Base-by-base conservation (phyloP, 495 filamentous ascomycete species). In the Penicillium subrubescens region DNA sequence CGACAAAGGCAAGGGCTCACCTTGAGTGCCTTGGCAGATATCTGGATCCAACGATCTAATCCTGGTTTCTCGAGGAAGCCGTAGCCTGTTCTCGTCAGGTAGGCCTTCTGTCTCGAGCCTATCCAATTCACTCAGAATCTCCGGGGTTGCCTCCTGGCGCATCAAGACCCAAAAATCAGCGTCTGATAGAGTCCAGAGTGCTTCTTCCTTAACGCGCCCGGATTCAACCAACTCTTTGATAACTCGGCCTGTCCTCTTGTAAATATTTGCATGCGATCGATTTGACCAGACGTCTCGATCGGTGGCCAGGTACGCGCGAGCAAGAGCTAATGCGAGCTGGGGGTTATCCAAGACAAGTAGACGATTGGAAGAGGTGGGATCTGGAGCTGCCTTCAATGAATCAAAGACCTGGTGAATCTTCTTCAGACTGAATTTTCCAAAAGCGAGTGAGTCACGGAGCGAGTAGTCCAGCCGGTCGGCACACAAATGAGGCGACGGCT, bases 381-480 rank as follows among this genome's bases (percentile, higher is more conserved):
- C 56, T 0, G 79, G 79, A 54, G 71, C 72, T 8, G 73, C 76
- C 17, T 64, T 67, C 15, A 81, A 63, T 8, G 67, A 69, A 15
- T 21, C 41, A 46, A 76, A 64, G 17, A 80, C 61, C 14, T 62
- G 39, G 27, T 46, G 65, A 0, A 70, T 74, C 6, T 77, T 66
- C 51, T 74, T 60, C 0, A 76, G 55, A 2, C 68, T 23, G 41
- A 81, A 66, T 34, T 76, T 77, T 1, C 67, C 71, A 39, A 77
- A 77, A 3, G 62, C 70, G 14, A 78, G 70, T 0, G 76, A 58
- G 53, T 81, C 79, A 17, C 79, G 77, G 7, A 81, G 67, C 34
- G 75, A 72, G 51, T 81, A 81, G 66, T 81, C 79, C 10, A 81
- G 67, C 10, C 79, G 71, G 60, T 81, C 79, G 21, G 79, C 77